Conservation (phyloP, 2,329 filamentous ascomycete genomes). For the Aureobasidium sp. region DNA sequence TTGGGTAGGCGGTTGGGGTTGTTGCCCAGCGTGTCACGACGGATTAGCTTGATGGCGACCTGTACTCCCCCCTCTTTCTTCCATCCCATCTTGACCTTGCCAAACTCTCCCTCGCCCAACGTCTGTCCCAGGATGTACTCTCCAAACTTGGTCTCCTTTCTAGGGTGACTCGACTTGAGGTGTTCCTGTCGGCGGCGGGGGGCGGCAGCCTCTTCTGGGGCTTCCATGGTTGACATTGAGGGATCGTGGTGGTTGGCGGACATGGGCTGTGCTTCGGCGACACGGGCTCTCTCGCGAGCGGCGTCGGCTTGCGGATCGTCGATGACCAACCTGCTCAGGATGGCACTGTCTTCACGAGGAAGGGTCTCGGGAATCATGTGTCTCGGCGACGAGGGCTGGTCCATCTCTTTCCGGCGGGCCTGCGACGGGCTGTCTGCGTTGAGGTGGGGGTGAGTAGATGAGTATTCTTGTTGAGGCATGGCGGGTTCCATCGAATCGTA, state of each 20-base stretch:
- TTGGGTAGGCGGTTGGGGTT: conserved; percentile 88
- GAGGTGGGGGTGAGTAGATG: conserved; percentile 20
- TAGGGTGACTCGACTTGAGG: conserved; percentile 37
- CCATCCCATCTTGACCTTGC: conserved; percentile 98
- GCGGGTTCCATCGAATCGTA: conserved; percentile 8
- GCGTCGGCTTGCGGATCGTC: conserved; percentile 67
- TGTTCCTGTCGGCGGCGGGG: conserved; percentile 49
- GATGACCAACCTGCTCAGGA: conserved; percentile 67
- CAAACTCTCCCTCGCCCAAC: conserved; percentile 94
- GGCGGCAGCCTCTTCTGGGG: conserved; percentile 36
- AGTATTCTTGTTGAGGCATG: conserved; percentile 17
- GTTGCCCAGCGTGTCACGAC: conserved; percentile 77
- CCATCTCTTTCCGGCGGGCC: conserved; percentile 9
- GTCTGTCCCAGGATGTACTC: conserved; percentile 95
- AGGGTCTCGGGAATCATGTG: conserved; percentile 45
- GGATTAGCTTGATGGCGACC: conserved; percentile 97
- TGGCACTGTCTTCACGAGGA: conserved; percentile 67
- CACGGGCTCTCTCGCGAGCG: conserved; percentile 60
- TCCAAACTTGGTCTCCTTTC: conserved; percentile 81
- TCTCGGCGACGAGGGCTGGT: conserved; percentile 40
- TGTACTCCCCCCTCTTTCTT: conserved; percentile 86
- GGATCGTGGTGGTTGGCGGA: conserved; percentile 35
- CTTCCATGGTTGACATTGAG: conserved; percentile 39
- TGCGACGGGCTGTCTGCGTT: not conserved
- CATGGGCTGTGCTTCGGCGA: conserved; percentile 49